Base-by-base conservation (phyloP, 2,329 filamentous ascomycete genomes). In the Phaeosphaeriaceae sp. region DNA sequence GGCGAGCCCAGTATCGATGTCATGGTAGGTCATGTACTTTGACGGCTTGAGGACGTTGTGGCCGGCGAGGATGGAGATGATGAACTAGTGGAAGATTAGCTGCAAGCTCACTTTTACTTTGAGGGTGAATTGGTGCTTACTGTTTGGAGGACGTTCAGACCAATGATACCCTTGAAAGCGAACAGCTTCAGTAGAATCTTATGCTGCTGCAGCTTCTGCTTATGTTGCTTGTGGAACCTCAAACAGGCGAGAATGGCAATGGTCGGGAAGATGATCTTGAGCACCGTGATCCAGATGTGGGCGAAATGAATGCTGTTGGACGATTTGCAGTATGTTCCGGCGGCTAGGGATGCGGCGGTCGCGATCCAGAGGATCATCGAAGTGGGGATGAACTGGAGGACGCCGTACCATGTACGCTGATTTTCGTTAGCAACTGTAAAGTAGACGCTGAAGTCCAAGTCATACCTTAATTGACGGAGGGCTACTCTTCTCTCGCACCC, bases 141-240 rank as follows among this genome's bases (percentile, higher is more conserved):
- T 21, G 62, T 70, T 51, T 75, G 72, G 2, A 73, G 31, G 10
- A 62, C 64, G 21, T 72, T 75, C 4, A 76, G 51, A 21, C 67
- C 66, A 46, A 75, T 72, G 53, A 75, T 70, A 6, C 72, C 66
- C 46, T 75, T 75, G 61, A 76, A 74, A 0, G 71, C 68, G 21
- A 69, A 53, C 24, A 76, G 62, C 60, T 76, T 75, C 7, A 73
- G 57, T 9, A 74, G 45, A 2, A 72, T 69, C 10, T 56, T 66
- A 41, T 76, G 69, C 41, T 66, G 62, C 7, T 47, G 49, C 9
- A 76, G 50, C 33, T 66, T 55, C 0, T 54, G 27, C 51, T 73
- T 70, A 48, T 68, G 64, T 3, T 47, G 25, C 27, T 63, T 60
- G 50, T 74, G 70, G 59, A 75, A 73, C 7, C 56, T 52, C 13